Percentiles rank a stretch among this genome's conserved stretches.
These are phyloP conservation scores for Pythium rhizo-oryzae DNA, from an alignment of 352 stramenopile genomes.

Conservation along the genomic window DNA sequence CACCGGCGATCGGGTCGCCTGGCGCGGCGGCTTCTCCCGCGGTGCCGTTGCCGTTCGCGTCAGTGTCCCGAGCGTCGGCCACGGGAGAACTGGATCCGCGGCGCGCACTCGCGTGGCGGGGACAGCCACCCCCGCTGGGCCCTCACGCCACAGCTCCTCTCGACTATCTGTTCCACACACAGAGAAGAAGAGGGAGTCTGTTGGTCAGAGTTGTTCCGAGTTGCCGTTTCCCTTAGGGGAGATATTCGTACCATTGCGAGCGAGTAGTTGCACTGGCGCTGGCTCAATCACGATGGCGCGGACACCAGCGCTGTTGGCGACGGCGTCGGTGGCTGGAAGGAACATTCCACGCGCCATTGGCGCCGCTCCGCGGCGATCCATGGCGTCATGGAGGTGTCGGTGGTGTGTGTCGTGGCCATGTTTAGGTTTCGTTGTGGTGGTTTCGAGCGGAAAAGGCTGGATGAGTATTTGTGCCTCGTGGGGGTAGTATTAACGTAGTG, in stretches of 20 bases:
- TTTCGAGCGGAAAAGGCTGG: too few species aligned
- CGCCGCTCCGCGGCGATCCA: background rate
- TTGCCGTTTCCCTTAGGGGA: too few species aligned
- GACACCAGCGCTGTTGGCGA: background rate
- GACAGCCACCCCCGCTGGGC: too few species aligned
- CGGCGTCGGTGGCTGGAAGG: slow-evolving; percentile 9
- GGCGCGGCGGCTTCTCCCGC: background rate
- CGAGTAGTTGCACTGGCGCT: too few species aligned
- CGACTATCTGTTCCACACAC: slow-evolving; percentile 1
- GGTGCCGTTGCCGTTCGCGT: background rate
- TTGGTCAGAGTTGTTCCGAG: too few species aligned
- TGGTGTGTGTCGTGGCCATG: background rate
- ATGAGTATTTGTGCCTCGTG: background rate
- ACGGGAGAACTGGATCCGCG: background rate
- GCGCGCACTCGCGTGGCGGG: background rate
- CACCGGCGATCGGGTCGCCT: background rate
- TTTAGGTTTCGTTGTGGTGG: background rate
- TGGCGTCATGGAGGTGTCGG: background rate
- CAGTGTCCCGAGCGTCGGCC: background rate
- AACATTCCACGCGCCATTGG: background rate
- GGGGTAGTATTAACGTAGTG: background rate
- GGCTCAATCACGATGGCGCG: slow-evolving; percentile 14
- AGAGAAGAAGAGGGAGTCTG: too few species aligned
- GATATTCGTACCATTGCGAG: background rate
- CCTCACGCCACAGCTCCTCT: slow-evolving; percentile 1